These are phyloP conservation scores for Ophiostoma quercus DNA, from an alignment of 2,329 filamentous ascomycete species.

Conservation along the genomic window DNA sequence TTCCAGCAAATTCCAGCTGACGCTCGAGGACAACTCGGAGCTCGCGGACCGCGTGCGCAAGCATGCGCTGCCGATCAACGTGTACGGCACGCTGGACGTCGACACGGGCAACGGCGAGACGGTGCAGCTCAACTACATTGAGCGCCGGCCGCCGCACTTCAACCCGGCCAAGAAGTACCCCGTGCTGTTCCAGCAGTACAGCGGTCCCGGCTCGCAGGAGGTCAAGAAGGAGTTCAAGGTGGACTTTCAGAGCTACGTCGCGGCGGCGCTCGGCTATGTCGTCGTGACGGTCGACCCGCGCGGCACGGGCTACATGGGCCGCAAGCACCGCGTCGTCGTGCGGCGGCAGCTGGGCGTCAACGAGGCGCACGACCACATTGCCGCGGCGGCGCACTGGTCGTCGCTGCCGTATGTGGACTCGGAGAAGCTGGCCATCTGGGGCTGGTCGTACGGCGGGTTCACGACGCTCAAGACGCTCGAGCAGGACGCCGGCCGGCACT, in stretches of 20 bases:
- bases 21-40: constrained; percentile 70
- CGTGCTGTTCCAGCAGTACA: constrained; percentile 92
- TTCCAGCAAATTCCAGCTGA: constrained; percentile 51
- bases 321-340: constrained; percentile 73
- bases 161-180: constrained; percentile 79
- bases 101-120: constrained; percentile 16
- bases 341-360: constrained; percentile 78
- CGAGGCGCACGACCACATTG: constrained; percentile 88
- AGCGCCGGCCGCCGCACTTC: constrained; percentile 87
- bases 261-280: constrained; percentile 80
- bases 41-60: constrained; percentile 65
- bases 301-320: constrained; percentile 85
- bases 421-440: constrained; percentile 86
- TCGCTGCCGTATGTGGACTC: constrained; percentile 76
- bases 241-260: constrained; percentile 87
- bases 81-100: constrained; percentile 80
- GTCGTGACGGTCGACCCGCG: constrained; percentile 92
- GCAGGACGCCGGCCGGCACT: constrained; percentile 80
- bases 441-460: constrained; percentile 97
- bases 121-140: constrained; percentile 65
- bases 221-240: constrained; percentile 76
- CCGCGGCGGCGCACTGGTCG: constrained; percentile 78
- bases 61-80: constrained; percentile 75
- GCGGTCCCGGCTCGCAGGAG: constrained; percentile 85
- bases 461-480: constrained; percentile 93